Conservation (phyloP, 164 flowering plant genomes). For the Chimonanthus salicifolius region DNA sequence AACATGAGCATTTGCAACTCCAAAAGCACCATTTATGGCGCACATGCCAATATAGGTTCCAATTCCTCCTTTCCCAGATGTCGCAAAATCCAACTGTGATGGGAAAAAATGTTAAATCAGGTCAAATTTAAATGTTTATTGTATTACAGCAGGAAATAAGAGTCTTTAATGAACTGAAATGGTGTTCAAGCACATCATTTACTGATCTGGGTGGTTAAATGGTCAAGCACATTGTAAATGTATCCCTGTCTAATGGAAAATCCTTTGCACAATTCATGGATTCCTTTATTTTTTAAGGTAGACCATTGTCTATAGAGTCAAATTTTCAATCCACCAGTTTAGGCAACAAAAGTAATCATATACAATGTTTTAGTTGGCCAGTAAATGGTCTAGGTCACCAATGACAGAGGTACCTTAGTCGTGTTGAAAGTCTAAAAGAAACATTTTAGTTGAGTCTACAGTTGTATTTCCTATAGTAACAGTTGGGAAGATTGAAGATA, state of each 20-base stretch:
- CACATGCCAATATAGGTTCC: constrained; percentile 61
- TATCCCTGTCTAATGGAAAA: too few relatives aligned
- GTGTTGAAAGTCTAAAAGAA: neutral
- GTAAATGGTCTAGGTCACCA: neutral
- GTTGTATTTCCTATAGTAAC: neutral
- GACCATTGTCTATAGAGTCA: too few relatives aligned
- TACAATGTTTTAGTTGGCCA: too few relatives aligned
- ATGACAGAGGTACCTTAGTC: neutral
- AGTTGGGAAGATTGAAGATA: neutral
- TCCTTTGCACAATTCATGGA: too few relatives aligned
- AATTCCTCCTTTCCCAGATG: constrained; percentile 70
- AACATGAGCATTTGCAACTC: constrained; percentile 69
- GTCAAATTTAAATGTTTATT: neutral
- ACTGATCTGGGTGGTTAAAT: too few relatives aligned
- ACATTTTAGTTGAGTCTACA: too few relatives aligned
- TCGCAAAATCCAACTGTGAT: constrained; percentile 57
- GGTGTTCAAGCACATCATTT: neutral
- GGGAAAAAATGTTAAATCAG: neutral
- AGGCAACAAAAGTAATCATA: neutral
- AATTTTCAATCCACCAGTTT: neutral
- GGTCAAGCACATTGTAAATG: too few relatives aligned
- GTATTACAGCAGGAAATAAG: neutral
- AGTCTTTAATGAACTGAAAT: neutral
- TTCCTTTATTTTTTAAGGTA: too few relatives aligned
- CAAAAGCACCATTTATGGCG: constrained; percentile 47